Evolutionary conservation across 2,329 filamentous ascomycete species (phyloP).

Genomic region (Penicillium sclerotiorum): DNA sequence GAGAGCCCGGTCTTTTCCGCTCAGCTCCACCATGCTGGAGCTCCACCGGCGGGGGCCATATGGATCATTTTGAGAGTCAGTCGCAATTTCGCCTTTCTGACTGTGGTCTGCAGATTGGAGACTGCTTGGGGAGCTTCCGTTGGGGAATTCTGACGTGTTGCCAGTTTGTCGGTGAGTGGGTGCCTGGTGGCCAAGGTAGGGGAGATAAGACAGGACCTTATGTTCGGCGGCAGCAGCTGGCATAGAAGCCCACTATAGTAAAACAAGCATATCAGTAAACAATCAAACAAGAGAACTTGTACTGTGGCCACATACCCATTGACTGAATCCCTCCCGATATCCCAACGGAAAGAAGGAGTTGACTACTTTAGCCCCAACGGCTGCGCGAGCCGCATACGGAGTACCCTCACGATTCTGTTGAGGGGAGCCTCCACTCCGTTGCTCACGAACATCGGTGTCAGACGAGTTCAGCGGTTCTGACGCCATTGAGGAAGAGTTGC

Average conservation of each 20-base stretch:
- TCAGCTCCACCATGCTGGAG: slow-evolving; percentile 78
- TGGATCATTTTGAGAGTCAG: slow-evolving; percentile 65
- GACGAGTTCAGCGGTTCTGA: slow-evolving; percentile 40
- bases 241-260: slow-evolving; percentile 75
- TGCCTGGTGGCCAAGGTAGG: slow-evolving; percentile 70
- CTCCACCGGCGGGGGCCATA: slow-evolving; percentile 85
- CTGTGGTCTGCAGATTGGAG: slow-evolving; percentile 40
- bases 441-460: slow-evolving; percentile 30
- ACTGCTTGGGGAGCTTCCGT: slow-evolving; percentile 30
- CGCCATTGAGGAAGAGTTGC: slow-evolving; percentile 36
- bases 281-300: slow-evolving; percentile 4
- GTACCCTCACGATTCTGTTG: slow-evolving; percentile 21
- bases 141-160: slow-evolving; percentile 33
- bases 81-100: slow-evolving; percentile 48
- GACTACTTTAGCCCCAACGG: slow-evolving; percentile 31
- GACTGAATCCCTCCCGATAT: slow-evolving; percentile 86
- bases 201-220: slow-evolving; percentile 81
- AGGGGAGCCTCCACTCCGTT: slow-evolving; percentile 20
- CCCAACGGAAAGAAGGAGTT: slow-evolving; percentile 72
- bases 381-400: slow-evolving; percentile 38
- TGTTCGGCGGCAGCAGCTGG: slow-evolving; percentile 83
- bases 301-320: slow-evolving; percentile 69
- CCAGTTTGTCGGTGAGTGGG: slow-evolving; percentile 69
- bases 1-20: slow-evolving; percentile 81
- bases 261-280: slow-evolving; percentile 18